Conservation (phyloP, 768 basidiomycete species). For the Panaeolus cyanescens region DNA sequence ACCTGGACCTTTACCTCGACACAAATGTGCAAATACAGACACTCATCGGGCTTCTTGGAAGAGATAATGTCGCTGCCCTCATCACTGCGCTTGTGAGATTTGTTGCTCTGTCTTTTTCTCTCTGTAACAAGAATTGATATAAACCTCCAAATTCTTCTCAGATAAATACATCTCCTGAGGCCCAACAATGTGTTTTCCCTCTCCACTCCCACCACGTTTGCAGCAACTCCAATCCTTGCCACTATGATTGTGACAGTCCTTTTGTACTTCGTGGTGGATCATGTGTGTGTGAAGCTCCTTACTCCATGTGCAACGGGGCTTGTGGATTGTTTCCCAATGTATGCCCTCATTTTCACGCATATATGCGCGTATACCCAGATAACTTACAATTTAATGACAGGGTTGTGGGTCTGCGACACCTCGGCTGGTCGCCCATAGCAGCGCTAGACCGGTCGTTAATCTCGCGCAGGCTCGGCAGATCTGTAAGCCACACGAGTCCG, state of each 20-base stretch:
- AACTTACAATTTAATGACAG: constrained; percentile 21
- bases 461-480: constrained; percentile 29
- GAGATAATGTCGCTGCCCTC: constrained; percentile 17
- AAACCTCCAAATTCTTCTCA: constrained; percentile 11
- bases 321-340: constrained; percentile 35
- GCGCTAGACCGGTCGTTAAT: constrained; percentile 20
- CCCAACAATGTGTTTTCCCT: constrained; percentile 34
- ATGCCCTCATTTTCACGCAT: constrained; percentile 20
- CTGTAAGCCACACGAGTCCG: constrained; percentile 29
- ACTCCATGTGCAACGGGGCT: constrained; percentile 40
- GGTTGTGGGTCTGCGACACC: constrained; percentile 41
- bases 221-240: constrained; percentile 32
- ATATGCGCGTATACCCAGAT: constrained; percentile 11
- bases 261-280: constrained; percentile 26
- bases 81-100: constrained; percentile 27
- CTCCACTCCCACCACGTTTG: constrained; percentile 32
- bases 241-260: constrained; percentile 31
- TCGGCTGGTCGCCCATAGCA: constrained; percentile 15
- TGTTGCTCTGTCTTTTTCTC: neutral
- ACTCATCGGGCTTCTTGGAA: constrained; percentile 28
- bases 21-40: constrained; percentile 27
- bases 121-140: too few relatives aligned
- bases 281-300: constrained; percentile 39
- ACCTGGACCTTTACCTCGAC: constrained; percentile 34
- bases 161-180: constrained; percentile 30